phyloP scores from a whole-genome alignment of 2,329 filamentous ascomycete species.

The Ceratocystis eucalypticola region DNA sequence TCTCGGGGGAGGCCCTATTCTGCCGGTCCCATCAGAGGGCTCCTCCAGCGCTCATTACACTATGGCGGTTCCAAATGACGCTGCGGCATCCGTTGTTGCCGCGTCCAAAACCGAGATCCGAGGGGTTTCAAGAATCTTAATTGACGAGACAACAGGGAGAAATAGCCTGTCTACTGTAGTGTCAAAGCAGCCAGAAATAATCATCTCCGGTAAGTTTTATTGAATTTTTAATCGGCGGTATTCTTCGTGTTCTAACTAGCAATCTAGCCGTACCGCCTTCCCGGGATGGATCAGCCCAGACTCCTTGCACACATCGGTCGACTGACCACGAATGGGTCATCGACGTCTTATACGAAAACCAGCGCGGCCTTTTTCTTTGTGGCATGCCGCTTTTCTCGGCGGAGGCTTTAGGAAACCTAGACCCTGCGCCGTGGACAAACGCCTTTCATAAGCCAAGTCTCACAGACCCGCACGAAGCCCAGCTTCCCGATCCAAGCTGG shows the following conservation, averaged over 20 bases:
- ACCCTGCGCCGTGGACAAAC: constrained; percentile 81
- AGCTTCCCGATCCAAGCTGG: constrained; percentile 91
- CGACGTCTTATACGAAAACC: constrained; percentile 90
- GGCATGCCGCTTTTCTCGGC: constrained; percentile 81
- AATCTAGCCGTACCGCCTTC: not conserved
- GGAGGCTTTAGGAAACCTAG: constrained; percentile 70
- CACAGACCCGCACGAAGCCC: constrained; percentile 65
- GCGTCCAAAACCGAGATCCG: constrained; percentile 13
- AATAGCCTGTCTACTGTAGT: not conserved
- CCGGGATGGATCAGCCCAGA: not conserved
- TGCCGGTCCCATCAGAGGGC: constrained; percentile 16
- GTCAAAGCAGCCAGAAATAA: not conserved
- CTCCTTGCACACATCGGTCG: not conserved
- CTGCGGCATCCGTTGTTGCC: constrained; percentile 10
- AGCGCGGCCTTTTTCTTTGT: constrained; percentile 79
- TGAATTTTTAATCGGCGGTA: not conserved
- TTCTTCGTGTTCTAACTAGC: not conserved
- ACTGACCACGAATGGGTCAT: constrained; percentile 44
- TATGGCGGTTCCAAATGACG: constrained; percentile 18
- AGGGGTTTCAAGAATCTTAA: constrained; percentile 12
- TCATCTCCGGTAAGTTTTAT: not conserved
- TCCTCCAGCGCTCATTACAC: constrained; percentile 9
- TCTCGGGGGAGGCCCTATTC: constrained; percentile 11
- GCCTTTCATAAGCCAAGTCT: constrained; percentile 45
- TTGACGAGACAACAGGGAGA: constrained; percentile 1